Conservation (phyloP, 768 basidiomycete genomes). For the Lactarius pseudohatsudake region DNA sequence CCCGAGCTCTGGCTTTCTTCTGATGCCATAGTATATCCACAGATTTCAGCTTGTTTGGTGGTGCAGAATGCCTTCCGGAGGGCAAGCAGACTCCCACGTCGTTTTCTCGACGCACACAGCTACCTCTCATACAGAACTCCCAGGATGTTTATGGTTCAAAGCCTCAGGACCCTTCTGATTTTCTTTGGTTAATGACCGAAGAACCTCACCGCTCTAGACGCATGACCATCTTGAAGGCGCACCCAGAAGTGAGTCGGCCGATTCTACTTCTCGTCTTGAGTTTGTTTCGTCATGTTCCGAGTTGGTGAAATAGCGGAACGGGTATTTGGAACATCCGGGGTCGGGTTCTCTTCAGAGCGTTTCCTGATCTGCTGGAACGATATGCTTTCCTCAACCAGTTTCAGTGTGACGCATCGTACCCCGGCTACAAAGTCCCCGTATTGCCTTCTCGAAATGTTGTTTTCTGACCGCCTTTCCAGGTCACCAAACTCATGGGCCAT, state of each 20-base stretch:
- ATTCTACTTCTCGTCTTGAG: not conserved
- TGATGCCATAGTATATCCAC: not conserved
- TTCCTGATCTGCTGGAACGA: not conserved
- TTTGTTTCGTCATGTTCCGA: not conserved
- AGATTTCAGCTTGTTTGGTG: constrained; percentile 83
- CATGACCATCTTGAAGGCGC: constrained; percentile 88
- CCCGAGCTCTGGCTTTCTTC: not conserved
- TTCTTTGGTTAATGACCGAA: constrained; percentile 97
- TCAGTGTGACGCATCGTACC: not conserved
- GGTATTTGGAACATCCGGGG: not conserved
- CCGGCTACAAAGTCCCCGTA: not conserved
- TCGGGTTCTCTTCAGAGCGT: not conserved
- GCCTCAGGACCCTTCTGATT: constrained; percentile 79
- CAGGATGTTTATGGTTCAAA: constrained; percentile 47
- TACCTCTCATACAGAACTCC: constrained; percentile 45
- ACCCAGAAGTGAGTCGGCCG: constrained; percentile 70
- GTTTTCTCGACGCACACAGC: constrained; percentile 51
- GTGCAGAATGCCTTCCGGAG: constrained; percentile 73
- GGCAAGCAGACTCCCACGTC: constrained; percentile 41
- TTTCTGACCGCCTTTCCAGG: constrained; percentile 44
- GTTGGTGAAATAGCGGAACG: not conserved
- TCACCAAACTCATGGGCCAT: constrained; percentile 95
- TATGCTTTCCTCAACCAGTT: not conserved
- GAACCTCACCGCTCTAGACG: constrained; percentile 92
- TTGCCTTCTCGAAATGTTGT: not conserved